Conservation (phyloP, 805 yeast genomes). For the Clavispora carvajalis region DNA sequence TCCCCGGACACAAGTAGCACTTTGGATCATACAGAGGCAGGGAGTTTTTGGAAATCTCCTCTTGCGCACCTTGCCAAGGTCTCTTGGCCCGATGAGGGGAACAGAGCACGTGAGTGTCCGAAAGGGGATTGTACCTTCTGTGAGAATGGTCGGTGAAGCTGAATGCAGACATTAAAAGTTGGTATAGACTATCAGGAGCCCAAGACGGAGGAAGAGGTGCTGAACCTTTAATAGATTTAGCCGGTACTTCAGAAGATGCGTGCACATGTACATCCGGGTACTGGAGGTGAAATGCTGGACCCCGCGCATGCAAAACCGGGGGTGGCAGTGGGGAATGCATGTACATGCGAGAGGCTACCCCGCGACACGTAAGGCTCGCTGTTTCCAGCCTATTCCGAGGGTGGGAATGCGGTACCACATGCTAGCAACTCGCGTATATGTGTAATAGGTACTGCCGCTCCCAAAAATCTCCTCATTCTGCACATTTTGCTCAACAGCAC, state of each 20-base stretch:
- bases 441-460: too few species aligned
- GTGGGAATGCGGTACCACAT: not conserved
- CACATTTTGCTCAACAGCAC: too few species aligned
- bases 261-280: not conserved
- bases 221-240: too few species aligned
- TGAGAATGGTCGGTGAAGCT: constrained; percentile 58
- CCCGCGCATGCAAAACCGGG: not conserved
- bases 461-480: too few species aligned
- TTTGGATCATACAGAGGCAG: constrained; percentile 56
- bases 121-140: constrained; percentile 63
- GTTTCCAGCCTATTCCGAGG: not conserved
- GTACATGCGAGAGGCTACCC: too few species aligned
- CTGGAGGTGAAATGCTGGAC: not conserved
- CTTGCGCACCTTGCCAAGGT: constrained; percentile 79
- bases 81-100: constrained; percentile 75
- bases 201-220: too few species aligned
- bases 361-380: too few species aligned
- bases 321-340: not conserved
- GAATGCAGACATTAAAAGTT: constrained; percentile 18
- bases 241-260: not conserved
- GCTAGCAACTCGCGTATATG: too few species aligned
- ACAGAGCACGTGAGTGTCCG: constrained; percentile 64
- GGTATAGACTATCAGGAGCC: too few species aligned
- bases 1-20: constrained; percentile 72
- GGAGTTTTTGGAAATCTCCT: constrained; percentile 35